A percentile compares a stretch with the other conserved stretches of the same genome.
phyloP scores from a whole-genome alignment of 179 eudicot genomes.

The Vitellaria paradoxa region DNA sequence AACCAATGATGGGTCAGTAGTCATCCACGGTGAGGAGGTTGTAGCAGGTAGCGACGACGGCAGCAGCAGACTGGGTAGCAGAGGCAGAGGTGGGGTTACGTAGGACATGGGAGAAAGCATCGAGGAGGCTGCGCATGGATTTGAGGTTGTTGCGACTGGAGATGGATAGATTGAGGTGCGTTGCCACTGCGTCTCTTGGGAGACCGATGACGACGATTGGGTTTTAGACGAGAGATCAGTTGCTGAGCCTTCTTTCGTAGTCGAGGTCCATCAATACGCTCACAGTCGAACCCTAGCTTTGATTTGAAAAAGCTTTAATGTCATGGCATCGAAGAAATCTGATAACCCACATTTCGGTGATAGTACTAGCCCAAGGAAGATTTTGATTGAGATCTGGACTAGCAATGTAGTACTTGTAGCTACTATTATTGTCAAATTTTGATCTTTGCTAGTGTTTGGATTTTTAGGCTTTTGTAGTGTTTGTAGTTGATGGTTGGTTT shows the following conservation, averaged over 20 bases:
- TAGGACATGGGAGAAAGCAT: slow-evolving; percentile 75
- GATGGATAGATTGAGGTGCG: slow-evolving; percentile 75
- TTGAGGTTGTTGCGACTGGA: slow-evolving; percentile 44
- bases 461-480: slow-evolving; percentile 10
- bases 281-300: not conserved
- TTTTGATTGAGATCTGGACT: no score
- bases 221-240: no score
- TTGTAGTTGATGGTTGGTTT: not conserved
- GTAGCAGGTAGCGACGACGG: slow-evolving; percentile 55
- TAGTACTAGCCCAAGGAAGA: slow-evolving; percentile 83
- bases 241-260: not conserved
- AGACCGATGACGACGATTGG: slow-evolving; percentile 26
- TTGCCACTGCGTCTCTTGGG: slow-evolving; percentile 84
- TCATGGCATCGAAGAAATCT: slow-evolving; percentile 44
- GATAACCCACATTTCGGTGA: slow-evolving; percentile 46
- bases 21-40: slow-evolving; percentile 48
- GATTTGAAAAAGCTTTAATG: not conserved
- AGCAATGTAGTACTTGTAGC: not conserved
- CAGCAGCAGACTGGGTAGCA: slow-evolving; percentile 66
- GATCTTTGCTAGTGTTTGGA: slow-evolving; percentile 15
- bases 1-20: slow-evolving; percentile 60
- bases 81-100: slow-evolving; percentile 37
- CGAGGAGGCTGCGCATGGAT: slow-evolving; percentile 61
- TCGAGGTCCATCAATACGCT: not conserved
- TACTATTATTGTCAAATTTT: not conserved